A percentile compares a stretch with the other conserved stretches of the same genome.
phyloP scores from a whole-genome alignment of 441 rosid genomes.

The Macaranga tanarius region DNA sequence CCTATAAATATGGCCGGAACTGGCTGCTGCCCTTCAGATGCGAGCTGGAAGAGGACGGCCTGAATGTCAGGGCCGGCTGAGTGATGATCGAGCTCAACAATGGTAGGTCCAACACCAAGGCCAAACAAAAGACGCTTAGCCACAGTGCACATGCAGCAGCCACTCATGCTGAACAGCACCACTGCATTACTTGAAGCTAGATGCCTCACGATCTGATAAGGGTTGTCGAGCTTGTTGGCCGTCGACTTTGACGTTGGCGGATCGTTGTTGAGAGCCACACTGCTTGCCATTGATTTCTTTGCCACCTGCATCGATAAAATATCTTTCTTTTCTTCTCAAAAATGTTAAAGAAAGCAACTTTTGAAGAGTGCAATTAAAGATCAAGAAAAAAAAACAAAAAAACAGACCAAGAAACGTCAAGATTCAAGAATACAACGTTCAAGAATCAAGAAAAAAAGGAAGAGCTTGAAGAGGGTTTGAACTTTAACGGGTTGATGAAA shows the following conservation, averaged over 20 bases:
- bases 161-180: conserved; percentile 73
- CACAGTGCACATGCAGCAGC: conserved; percentile 95
- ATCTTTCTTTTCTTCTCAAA: background rate
- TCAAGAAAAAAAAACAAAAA: background rate
- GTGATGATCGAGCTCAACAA: conserved; percentile 66
- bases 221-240: conserved; percentile 14
- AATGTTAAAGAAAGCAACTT: background rate
- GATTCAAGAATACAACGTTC: background rate
- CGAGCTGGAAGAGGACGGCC: conserved; percentile 36
- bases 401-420: background rate
- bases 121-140: conserved; percentile 82
- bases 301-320: conserved; percentile 38
- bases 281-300: conserved; percentile 29
- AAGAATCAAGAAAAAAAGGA: background rate
- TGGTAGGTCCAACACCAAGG: conserved; percentile 76
- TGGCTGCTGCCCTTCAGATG: conserved; percentile 34
- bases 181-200: conserved; percentile 64
- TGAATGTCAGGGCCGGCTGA: conserved; percentile 36
- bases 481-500: background rate
- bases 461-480: background rate
- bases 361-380: background rate
- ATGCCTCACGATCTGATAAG: conserved; percentile 50
- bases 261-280: conserved; percentile 21
- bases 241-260: conserved; percentile 2
- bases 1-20: conserved; percentile 74